These are phyloP conservation scores for Casuarina equisetifolia DNA, from an alignment of 306 rosid species.

Conservation along the genomic window DNA sequence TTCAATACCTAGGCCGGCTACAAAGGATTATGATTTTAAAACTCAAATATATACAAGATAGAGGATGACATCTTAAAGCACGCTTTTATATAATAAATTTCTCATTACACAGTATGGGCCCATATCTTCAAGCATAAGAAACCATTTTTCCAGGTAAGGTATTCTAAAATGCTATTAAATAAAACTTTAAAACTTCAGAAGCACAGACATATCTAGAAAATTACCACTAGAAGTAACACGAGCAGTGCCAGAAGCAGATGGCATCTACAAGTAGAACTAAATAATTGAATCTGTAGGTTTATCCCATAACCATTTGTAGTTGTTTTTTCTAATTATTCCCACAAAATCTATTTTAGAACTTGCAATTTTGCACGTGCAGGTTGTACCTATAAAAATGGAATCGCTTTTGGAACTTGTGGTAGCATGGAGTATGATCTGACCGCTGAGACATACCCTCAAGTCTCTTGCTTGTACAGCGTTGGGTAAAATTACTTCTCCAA, in stretches of 20 bases:
- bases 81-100: constrained; percentile 3
- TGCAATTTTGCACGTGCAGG: neutral
- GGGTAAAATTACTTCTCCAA: no score
- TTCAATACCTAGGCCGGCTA: constrained; percentile 11
- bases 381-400: neutral
- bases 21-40: constrained; percentile 40
- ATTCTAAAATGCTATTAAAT: neutral
- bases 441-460: no score
- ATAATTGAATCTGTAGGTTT: no score
- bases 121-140: neutral
- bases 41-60: constrained; percentile 29
- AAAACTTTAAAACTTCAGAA: neutral
- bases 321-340: no score
- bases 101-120: neutral
- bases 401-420: no score
- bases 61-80: constrained; percentile 27
- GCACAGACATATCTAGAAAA: neutral
- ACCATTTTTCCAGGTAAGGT: neutral
- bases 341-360: neutral
- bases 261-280: no score
- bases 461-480: no score
- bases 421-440: no score
- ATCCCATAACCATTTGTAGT: neutral
- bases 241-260: no score
- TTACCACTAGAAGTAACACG: neutral